phyloP scores from a whole-genome alignment of 2,329 filamentous ascomycete genomes.

The Monosporascus sp. region DNA sequence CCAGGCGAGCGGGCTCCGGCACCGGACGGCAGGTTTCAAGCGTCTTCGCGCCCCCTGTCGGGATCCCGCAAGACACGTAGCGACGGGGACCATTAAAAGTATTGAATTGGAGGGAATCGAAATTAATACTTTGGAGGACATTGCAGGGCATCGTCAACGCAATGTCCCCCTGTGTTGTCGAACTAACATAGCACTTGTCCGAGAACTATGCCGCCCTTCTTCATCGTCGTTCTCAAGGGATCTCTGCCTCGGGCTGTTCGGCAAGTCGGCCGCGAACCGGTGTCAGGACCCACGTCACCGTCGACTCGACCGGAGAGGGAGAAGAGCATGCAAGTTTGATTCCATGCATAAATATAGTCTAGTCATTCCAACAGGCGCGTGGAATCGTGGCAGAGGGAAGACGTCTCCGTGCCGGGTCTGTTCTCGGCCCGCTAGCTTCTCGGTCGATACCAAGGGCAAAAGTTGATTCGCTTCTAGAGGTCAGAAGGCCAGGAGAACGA shows the following conservation, averaged over 20 bases:
- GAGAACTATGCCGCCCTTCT: constrained; percentile 1
- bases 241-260: constrained; percentile 11
- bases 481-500: constrained; percentile 13
- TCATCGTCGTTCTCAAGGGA: constrained; percentile 2
- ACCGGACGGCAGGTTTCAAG: not conserved
- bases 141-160: constrained; percentile 24
- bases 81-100: too few species aligned
- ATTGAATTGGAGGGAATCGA: too few species aligned
- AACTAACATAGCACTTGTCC: constrained; percentile 10
- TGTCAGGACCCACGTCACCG: constrained; percentile 18
- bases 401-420: too few species aligned
- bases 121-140: constrained; percentile 1
- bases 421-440: not conserved
- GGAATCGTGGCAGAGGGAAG: too few species aligned
- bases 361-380: too few species aligned
- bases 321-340: constrained; percentile 15
- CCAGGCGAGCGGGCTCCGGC: constrained; percentile 14
- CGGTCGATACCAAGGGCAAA: too few species aligned
- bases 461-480: constrained; percentile 15
- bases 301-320: constrained; percentile 13
- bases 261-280: constrained; percentile 19
- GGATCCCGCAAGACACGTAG: too few species aligned
- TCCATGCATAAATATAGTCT: too few species aligned
- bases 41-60: too few species aligned
- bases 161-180: constrained; percentile 18